phyloP scores from a whole-genome alignment of 805 yeast genomes.

The Teunomyces lycoperdinae region DNA sequence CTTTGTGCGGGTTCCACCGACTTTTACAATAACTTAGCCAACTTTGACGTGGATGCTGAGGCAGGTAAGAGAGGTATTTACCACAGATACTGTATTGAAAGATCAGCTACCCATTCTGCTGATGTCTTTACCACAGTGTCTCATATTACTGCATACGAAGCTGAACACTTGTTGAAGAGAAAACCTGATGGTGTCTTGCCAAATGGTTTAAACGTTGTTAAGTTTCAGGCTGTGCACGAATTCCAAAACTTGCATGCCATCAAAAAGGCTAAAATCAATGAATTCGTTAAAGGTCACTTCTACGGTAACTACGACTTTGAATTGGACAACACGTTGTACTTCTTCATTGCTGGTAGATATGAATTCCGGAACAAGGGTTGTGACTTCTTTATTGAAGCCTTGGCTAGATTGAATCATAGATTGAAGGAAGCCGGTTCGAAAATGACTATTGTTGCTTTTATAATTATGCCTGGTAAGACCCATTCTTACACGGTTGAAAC shows the following conservation, averaged over 20 bases:
- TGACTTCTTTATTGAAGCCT: slow-evolving; percentile 87
- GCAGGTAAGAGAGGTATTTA: slow-evolving; percentile 98
- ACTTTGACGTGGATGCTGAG: slow-evolving; percentile 94
- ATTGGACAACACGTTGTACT: slow-evolving; percentile 87
- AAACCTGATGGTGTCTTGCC: slow-evolving; percentile 98
- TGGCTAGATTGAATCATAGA: slow-evolving; percentile 87
- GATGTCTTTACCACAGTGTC: slow-evolving; percentile 98
- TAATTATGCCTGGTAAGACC: slow-evolving; percentile 96
- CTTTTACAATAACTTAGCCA: slow-evolving; percentile 85
- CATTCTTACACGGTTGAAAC: slow-evolving; percentile 95
- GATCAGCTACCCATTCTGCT: slow-evolving; percentile 93
- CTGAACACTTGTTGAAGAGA: slow-evolving; percentile 88
- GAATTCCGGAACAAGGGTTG: slow-evolving; percentile 97
- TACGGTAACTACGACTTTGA: slow-evolving; percentile 96
- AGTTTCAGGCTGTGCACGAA: slow-evolving; percentile 96
- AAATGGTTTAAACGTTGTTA: slow-evolving; percentile 91
- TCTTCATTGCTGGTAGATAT: slow-evolving; percentile 95
- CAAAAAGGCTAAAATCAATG: slow-evolving; percentile 87
- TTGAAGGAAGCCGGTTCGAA: slow-evolving; percentile 79
- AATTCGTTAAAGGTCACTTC: slow-evolving; percentile 94
- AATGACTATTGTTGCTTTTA: slow-evolving; percentile 93
- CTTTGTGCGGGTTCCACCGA: slow-evolving; percentile 96
- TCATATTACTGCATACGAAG: slow-evolving; percentile 94
- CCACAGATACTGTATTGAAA: slow-evolving; percentile 93
- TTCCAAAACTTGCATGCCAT: slow-evolving; percentile 94